These are phyloP conservation scores for Rhizopogon salebrosus DNA, from an alignment of 768 basidiomycete species.

Conservation along the genomic window DNA sequence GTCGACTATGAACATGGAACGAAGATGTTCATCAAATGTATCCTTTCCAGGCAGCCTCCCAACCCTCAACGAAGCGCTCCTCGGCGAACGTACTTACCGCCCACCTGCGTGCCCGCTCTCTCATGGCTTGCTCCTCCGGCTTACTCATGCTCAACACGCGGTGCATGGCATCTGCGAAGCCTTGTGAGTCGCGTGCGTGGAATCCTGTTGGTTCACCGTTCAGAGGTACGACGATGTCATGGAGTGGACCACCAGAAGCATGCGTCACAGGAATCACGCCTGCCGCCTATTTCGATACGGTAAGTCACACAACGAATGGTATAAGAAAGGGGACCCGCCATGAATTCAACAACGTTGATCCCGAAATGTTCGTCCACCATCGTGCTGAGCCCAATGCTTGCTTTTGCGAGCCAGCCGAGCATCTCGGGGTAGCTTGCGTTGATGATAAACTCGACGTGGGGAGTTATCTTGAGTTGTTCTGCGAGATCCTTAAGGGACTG, in stretches of 20 bases:
- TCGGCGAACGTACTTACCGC: conserved; percentile 74
- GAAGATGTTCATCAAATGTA: conserved; percentile 13
- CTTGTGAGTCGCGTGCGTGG: conserved; percentile 63
- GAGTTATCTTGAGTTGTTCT: conserved; percentile 44
- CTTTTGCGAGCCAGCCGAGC: conserved; percentile 62
- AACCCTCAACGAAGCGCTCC: conserved; percentile 72
- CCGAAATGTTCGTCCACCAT: conserved; percentile 99
- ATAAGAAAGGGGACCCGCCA: conserved; percentile 46
- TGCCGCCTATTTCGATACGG: conserved; percentile 59
- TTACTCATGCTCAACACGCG: conserved; percentile 51
- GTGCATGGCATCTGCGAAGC: conserved; percentile 66
- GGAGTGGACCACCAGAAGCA: conserved; percentile 86
- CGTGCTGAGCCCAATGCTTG: conserved; percentile 86
- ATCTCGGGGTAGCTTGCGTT: conserved; percentile 78
- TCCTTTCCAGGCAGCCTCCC: conserved; percentile 56
- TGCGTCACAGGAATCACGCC: conserved; percentile 91
- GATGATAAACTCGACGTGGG: conserved; percentile 67
- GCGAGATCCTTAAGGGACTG: conserved; percentile 54
- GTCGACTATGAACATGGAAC: too few relatives aligned
- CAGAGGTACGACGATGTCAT: conserved; percentile 86
- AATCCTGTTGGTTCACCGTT: conserved; percentile 74
- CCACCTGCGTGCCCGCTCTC: conserved; percentile 62
- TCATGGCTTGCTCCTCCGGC: conserved; percentile 54
- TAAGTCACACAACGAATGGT: conserved; percentile 10
- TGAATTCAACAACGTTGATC: conserved; percentile 96